phyloP scores from a whole-genome alignment of 129 eudicot species.

The Flaveria robusta region DNA sequence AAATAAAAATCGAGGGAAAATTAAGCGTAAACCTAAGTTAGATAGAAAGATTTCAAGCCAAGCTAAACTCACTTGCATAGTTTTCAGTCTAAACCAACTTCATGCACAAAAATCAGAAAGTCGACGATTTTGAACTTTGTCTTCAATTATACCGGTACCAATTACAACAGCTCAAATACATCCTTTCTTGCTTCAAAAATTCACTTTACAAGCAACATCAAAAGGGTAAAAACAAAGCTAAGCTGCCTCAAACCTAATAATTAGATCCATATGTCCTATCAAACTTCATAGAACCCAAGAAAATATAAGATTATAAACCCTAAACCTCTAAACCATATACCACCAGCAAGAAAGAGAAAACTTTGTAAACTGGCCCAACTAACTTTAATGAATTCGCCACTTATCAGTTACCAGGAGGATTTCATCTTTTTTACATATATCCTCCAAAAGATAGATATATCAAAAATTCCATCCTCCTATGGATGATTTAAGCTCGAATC shows the following conservation, averaged over 20 bases:
- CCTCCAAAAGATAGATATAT: constrained; percentile 38
- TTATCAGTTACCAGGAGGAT: constrained; percentile 41
- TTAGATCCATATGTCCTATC: constrained; percentile 31
- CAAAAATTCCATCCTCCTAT: constrained; percentile 48
- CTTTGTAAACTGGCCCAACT: constrained; percentile 21
- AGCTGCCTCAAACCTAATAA: constrained; percentile 39
- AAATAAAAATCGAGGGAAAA: no score
- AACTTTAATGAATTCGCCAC: constrained; percentile 35
- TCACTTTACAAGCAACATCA: constrained; percentile 63
- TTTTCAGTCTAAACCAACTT: neutral
- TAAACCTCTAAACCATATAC: no score
- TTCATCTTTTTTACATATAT: constrained; percentile 34
- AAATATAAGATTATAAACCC: no score
- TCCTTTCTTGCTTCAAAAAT: constrained; percentile 56
- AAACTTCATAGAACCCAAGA: constrained; percentile 30
- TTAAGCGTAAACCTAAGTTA: no score
- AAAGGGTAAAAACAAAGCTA: constrained; percentile 5
- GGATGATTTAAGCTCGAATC: constrained; percentile 48
- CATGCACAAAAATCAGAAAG: neutral
- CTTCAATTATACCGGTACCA: constrained; percentile 48
- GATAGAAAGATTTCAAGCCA: no score
- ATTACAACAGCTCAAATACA: constrained; percentile 54
- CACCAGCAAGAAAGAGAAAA: constrained; percentile 23
- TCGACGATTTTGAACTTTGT: constrained; percentile 17
- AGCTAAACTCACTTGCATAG: neutral